A percentile compares a stretch with the other conserved stretches of the same genome.
These are phyloP conservation scores for Exobasidium rhododendri DNA, from an alignment of 1,284 basidiomycete species.

Conservation along the genomic window DNA sequence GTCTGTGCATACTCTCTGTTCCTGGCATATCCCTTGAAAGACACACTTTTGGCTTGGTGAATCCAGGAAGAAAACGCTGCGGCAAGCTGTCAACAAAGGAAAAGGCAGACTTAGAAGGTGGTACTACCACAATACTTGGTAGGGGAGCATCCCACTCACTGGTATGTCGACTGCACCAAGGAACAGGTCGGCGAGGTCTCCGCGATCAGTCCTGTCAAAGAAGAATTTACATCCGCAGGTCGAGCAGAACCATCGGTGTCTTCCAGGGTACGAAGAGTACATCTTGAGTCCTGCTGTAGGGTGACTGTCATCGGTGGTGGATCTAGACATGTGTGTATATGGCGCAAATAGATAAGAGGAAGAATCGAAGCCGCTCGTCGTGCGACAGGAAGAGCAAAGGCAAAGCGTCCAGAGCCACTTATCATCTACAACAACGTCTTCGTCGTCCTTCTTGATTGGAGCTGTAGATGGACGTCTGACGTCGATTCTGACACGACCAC, in stretches of 20 bases:
- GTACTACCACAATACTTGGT: neutral
- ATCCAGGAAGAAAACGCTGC: constrained; percentile 6
- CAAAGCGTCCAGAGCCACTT: constrained; percentile 6
- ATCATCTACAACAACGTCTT: neutral
- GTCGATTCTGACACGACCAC: neutral
- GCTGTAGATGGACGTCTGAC: neutral
- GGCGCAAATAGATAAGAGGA: constrained; percentile 1
- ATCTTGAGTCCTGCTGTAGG: neutral
- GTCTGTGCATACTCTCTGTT: neutral
- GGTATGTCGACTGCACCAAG: constrained; percentile 6
- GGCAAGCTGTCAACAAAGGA: neutral
- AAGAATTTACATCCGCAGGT: neutral
- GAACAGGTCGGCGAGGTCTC: neutral
- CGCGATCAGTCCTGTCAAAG: neutral
- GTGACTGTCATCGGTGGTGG: neutral
- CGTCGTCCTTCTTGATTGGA: neutral
- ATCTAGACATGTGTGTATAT: constrained; percentile 3
- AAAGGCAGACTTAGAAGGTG: neutral
- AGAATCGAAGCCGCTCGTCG: constrained; percentile 6
- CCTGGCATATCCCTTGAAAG: constrained; percentile 2
- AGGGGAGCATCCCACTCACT: neutral
- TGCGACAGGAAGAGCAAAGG: constrained; percentile 7
- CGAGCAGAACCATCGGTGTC: neutral
- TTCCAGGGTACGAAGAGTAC: constrained; percentile 5
- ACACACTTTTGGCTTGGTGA: neutral